A percentile compares a stretch with the other conserved stretches of the same genome.
phyloP scores from a whole-genome alignment of 2,329 filamentous ascomycete species.

The Emergomyces africanus region DNA sequence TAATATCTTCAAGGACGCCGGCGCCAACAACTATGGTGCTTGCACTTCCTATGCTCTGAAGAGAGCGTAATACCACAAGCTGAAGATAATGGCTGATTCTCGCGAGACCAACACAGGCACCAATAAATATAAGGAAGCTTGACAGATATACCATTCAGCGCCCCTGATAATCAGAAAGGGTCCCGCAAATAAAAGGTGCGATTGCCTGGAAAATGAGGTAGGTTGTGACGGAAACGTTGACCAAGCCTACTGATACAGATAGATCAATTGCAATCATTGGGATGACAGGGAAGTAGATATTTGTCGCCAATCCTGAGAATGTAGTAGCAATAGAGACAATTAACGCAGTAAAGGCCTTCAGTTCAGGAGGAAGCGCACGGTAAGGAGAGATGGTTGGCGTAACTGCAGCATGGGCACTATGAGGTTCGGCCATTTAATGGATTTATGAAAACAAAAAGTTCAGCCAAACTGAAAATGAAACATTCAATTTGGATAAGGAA shows the following conservation, averaged over 20 bases:
- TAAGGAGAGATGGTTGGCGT: neutral
- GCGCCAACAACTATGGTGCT: conserved; percentile 33
- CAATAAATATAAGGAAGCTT: conserved; percentile 30
- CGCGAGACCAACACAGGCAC: conserved; percentile 31
- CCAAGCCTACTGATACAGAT: conserved; percentile 23
- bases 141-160: conserved; percentile 28
- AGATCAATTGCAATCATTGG: conserved; percentile 30
- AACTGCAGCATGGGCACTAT: too few species aligned
- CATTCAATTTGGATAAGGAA: neutral
- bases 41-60: conserved; percentile 33
- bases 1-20: conserved; percentile 32
- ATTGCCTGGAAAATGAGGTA: conserved; percentile 36
- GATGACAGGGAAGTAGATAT: conserved; percentile 37
- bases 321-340: neutral
- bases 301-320: conserved; percentile 32
- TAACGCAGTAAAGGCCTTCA: neutral
- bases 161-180: conserved; percentile 29
- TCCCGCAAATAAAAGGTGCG: conserved; percentile 31
- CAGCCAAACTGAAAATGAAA: neutral
- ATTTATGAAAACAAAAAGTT: neutral
- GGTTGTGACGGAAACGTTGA: conserved; percentile 35
- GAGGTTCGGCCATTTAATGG: neutral
- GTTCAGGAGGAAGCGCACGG: neutral
- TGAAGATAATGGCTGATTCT: conserved; percentile 25
- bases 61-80: conserved; percentile 28